Percentiles rank a stretch among this genome's conserved stretches.
Conservation (phyloP, 176 grass and related monocot genomes). For the Pontederia crassipes region DNA sequence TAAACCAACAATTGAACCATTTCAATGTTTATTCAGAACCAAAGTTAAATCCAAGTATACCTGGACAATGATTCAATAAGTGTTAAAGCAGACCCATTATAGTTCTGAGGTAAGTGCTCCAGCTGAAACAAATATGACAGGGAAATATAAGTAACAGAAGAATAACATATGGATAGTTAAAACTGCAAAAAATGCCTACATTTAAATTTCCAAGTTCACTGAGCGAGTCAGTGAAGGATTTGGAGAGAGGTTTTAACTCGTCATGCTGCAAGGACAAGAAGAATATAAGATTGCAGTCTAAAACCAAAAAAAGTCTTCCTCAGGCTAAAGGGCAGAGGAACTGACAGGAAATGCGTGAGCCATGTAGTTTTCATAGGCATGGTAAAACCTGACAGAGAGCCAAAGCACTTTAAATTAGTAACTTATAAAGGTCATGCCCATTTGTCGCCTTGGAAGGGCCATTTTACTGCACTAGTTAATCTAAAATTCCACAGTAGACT, state of each 20-base stretch:
- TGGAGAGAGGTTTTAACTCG: conserved; percentile 86
- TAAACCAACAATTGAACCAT: too few species aligned
- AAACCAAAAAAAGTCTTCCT: conserved; percentile 4
- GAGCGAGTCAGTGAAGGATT: conserved; percentile 81
- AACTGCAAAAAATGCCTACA: conserved; percentile 44
- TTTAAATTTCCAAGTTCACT: conserved; percentile 98
- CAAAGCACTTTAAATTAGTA: conserved; percentile 18
- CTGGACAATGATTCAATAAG: conserved; percentile 94
- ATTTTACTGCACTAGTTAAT: neutral
- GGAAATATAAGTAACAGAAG: conserved; percentile 12
- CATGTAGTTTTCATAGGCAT: conserved; percentile 99
- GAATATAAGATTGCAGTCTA: conserved; percentile 2
- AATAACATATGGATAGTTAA: neutral
- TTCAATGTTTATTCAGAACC: too few species aligned
- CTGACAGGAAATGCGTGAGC: conserved; percentile 84
- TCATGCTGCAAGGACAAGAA: conserved; percentile 62
- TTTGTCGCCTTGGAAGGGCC: neutral
- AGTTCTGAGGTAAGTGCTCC: conserved; percentile 64
- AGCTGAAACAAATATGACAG: conserved; percentile 47
- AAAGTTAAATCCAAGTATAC: conserved; percentile 35
- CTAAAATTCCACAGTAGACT: too few species aligned
- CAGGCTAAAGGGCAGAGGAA: conserved; percentile 11
- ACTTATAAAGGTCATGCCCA: neutral
- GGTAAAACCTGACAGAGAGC: conserved; percentile 77
- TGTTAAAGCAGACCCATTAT: conserved; percentile 81